These are phyloP conservation scores for Maudiozyma saulgeensis DNA, from an alignment of 805 yeast species.

Conservation along the genomic window DNA sequence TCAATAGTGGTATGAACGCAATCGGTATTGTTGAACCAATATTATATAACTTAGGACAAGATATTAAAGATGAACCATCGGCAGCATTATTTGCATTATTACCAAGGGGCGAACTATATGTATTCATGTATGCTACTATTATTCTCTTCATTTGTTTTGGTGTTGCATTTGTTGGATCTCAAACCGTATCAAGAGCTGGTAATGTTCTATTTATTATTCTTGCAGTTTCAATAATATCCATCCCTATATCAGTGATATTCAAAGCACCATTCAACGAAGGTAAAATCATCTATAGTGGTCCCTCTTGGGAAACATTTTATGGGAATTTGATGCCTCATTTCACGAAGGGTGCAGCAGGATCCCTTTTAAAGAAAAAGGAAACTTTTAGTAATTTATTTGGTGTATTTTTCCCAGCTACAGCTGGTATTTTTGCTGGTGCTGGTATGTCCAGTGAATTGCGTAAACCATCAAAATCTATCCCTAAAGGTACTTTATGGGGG, in stretches of 20 bases:
- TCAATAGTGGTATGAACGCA: slow-evolving; percentile 85
- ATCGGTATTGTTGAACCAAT: slow-evolving; percentile 93
- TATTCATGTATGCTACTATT: slow-evolving; percentile 59
- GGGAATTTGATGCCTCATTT: slow-evolving; percentile 70
- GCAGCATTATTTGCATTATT: slow-evolving; percentile 39
- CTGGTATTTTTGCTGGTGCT: slow-evolving; percentile 98
- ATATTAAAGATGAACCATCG: slow-evolving; percentile 16
- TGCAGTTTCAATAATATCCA: slow-evolving; percentile 62
- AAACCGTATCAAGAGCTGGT: slow-evolving; percentile 75
- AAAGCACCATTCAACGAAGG: slow-evolving; percentile 53
- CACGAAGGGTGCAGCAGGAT: slow-evolving; percentile 89
- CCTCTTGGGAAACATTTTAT: slow-evolving; percentile 54
- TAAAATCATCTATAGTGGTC: slow-evolving; percentile 55
- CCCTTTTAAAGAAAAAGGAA: slow-evolving; percentile 51
- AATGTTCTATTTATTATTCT: slow-evolving; percentile 59
- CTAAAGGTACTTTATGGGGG: slow-evolving; percentile 88
- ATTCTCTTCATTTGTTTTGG: slow-evolving; percentile 63
- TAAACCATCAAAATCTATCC: slow-evolving; percentile 82
- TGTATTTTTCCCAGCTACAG: slow-evolving; percentile 94
- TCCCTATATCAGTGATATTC: slow-evolving; percentile 68
- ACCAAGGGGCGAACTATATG: slow-evolving; percentile 65
- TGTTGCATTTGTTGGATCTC: slow-evolving; percentile 72
- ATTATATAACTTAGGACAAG: slow-evolving; percentile 61
- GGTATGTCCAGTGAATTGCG: slow-evolving; percentile 93
- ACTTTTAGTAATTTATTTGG: slow-evolving; percentile 84